A percentile compares a stretch with the other conserved stretches of the same genome.
phyloP scores from a whole-genome alignment of 805 yeast species.

The Teunomyces funiuensis region DNA sequence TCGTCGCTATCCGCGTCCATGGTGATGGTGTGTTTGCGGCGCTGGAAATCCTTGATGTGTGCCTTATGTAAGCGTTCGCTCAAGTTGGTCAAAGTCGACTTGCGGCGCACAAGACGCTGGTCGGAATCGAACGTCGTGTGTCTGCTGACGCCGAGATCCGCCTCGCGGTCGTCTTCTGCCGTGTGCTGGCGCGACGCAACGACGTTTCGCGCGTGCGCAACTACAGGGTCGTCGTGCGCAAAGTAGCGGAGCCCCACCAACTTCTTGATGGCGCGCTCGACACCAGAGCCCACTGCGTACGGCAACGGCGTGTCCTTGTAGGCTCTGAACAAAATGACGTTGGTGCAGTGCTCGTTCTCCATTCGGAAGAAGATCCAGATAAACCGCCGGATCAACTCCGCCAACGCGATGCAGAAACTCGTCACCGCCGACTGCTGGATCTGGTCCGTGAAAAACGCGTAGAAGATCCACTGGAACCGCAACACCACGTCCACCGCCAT shows the following conservation, averaged over 20 bases:
- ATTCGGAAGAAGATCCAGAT: slow-evolving; percentile 90
- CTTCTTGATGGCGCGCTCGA: slow-evolving; percentile 36
- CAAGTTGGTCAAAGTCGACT: slow-evolving; percentile 43
- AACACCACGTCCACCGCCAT: slow-evolving; percentile 70
- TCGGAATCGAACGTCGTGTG: slow-evolving; percentile 8
- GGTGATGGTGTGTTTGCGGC: slow-evolving; percentile 43
- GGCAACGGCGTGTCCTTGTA: slow-evolving; percentile 87
- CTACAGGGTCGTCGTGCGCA: slow-evolving; percentile 1
- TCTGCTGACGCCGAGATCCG: slow-evolving; percentile 11
- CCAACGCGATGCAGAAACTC: slow-evolving; percentile 77
- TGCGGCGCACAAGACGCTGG: slow-evolving; percentile 16
- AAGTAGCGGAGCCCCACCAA: slow-evolving; percentile 35
- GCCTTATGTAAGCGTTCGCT: slow-evolving; percentile 66
- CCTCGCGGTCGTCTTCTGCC: slow-evolving; percentile 8
- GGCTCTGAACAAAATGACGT: slow-evolving; percentile 81
- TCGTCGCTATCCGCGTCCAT: slow-evolving; percentile 33
- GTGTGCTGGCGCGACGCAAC: neutral
- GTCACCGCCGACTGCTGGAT: slow-evolving; percentile 87
- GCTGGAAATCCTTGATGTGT: slow-evolving; percentile 82
- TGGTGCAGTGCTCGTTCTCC: slow-evolving; percentile 95
- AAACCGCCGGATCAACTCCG: slow-evolving; percentile 80
- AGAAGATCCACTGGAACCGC: slow-evolving; percentile 91
- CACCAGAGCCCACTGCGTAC: slow-evolving; percentile 47
- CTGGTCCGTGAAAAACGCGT: slow-evolving; percentile 71
- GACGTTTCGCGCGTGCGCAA: neutral